phyloP scores from a whole-genome alignment of 2,329 filamentous ascomycete species.

The Sclerotinia nivalis region DNA sequence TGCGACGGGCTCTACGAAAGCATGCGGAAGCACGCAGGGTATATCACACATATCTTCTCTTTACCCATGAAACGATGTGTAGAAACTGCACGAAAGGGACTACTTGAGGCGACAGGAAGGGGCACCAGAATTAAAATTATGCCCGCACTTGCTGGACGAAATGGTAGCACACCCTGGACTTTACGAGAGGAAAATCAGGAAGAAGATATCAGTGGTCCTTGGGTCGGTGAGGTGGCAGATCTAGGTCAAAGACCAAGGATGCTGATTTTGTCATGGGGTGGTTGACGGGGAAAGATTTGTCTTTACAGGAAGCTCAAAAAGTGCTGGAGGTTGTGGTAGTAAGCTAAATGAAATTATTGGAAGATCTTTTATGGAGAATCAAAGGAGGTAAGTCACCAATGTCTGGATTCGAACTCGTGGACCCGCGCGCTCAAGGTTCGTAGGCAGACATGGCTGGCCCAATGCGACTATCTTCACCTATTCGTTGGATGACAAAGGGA shows the following conservation, averaged over 20 bases:
- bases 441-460: not conserved
- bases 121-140: not conserved
- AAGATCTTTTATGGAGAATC: not conserved
- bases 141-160: constrained; percentile 5
- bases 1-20: constrained; percentile 3
- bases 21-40: not conserved
- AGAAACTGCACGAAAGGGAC: constrained; percentile 10
- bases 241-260: not conserved
- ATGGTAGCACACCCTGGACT: not conserved
- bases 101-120: not conserved
- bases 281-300: not conserved
- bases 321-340: constrained; percentile 9
- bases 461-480: constrained; percentile 9
- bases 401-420: not conserved
- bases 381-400: not conserved
- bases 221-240: not conserved
- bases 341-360: not conserved
- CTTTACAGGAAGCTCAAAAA: constrained; percentile 10
- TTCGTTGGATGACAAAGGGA: not conserved
- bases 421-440: not conserved
- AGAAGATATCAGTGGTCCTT: not conserved
- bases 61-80: constrained; percentile 12
- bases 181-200: not conserved
- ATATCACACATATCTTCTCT: constrained; percentile 12
- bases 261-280: constrained; percentile 7